Evolutionary conservation across 2,329 filamentous ascomycete species (phyloP).

Genomic region (Colletotrichum falcatum): DNA sequence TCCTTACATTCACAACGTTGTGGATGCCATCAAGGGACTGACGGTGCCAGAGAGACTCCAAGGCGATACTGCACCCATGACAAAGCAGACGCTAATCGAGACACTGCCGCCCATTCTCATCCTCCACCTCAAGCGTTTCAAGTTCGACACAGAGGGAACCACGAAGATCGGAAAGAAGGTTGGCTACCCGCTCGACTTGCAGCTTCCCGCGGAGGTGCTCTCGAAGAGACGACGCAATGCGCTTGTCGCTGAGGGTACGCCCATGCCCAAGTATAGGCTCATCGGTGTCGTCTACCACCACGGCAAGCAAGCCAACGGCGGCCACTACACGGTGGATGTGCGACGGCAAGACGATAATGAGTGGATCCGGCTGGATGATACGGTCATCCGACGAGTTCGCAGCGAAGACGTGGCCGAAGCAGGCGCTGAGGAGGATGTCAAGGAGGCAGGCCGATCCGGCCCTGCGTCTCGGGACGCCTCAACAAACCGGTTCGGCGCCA

Average conservation of each 20-base stretch:
- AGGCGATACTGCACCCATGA: conserved; percentile 79
- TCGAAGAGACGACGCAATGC: conserved; percentile 78
- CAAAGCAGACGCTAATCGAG: conserved; percentile 96
- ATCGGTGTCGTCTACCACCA: conserved; percentile 97
- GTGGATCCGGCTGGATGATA: conserved; percentile 97
- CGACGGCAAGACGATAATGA: conserved; percentile 93
- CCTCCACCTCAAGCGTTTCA: conserved; percentile 95
- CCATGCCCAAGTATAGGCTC: conserved; percentile 84
- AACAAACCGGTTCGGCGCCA: conserved; percentile 80
- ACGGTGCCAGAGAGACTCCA: conserved; percentile 87
- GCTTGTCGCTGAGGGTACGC: conserved; percentile 71
- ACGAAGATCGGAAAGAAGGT: conserved; percentile 99
- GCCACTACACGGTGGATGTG: conserved; percentile 98
- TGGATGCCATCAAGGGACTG: conserved; percentile 88
- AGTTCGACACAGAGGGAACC: conserved; percentile 90
- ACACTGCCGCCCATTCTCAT: conserved; percentile 91
- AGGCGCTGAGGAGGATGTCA: conserved; percentile 82
- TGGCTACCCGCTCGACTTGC: conserved; percentile 92
- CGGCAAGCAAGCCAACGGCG: conserved; percentile 94
- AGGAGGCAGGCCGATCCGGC: conserved; percentile 75
- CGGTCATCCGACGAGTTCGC: conserved; percentile 84
- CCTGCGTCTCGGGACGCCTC: conserved; percentile 52
- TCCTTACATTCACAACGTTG: conserved; percentile 86
- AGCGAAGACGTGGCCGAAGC: conserved; percentile 90
- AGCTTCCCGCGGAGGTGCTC: conserved; percentile 92